Conservation (phyloP, 2,329 filamentous ascomycete species). For the Blastomyces silverae region DNA sequence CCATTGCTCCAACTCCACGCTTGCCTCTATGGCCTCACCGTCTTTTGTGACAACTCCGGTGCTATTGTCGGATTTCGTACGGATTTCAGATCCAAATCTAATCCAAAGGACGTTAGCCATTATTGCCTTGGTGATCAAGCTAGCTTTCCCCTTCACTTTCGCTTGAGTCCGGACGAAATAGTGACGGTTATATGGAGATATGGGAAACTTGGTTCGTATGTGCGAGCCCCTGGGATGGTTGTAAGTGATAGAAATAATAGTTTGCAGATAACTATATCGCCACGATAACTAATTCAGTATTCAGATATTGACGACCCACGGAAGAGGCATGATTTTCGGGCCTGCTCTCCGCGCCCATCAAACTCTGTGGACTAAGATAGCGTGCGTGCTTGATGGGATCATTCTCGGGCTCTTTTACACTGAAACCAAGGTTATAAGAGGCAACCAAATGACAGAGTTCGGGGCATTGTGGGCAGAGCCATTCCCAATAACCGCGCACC, state of each 20-base stretch:
- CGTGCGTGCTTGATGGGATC: background rate
- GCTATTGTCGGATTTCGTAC: constrained; percentile 1
- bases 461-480: background rate
- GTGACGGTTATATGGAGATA: background rate
- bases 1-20: background rate
- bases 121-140: background rate
- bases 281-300: background rate
- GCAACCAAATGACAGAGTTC: constrained; percentile 2
- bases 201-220: background rate
- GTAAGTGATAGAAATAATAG: background rate
- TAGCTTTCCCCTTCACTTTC: background rate
- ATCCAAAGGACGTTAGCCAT: background rate
- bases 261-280: background rate
- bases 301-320: background rate
- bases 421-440: constrained; percentile 3
- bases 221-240: background rate
- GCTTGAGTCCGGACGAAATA: background rate
- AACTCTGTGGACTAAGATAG: background rate
- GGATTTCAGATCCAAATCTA: constrained; percentile 4
- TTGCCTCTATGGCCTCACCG: background rate
- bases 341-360: background rate
- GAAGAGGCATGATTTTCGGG: background rate
- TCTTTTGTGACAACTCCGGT: background rate
- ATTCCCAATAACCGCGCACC: background rate
- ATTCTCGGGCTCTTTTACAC: background rate